Base-by-base conservation (phyloP, 768 basidiomycete species). In the Mycena rebaudengoi region DNA sequence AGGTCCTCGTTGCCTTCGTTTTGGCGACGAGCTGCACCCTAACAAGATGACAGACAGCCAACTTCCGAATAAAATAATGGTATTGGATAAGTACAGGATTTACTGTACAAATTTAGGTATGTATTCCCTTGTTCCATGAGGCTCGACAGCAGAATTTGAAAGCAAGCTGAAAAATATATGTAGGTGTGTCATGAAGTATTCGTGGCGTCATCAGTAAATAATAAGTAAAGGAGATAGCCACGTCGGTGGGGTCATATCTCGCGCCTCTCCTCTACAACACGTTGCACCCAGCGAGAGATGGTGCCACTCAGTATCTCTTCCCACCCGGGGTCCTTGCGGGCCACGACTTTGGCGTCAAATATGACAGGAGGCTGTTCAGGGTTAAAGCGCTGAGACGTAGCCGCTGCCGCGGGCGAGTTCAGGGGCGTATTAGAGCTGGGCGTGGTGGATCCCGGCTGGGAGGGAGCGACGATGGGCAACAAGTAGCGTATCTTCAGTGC, bases 401-500 rank as follows among this genome's bases (percentile, higher is more conserved):
- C 77, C 13, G 80, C 16, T 23, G 59, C 20, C n/a, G 65, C 52
- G 28, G 73, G 75, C 5, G 76, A 78, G 33, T 68, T 67, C 37
- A 76, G 46, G 2, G 76, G 71, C 10, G 78, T 78, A 14, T 64
- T 68, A 1, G 70, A 64, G 25, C 32, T 66, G 20, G 49, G 29
- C 65, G 70, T 64, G 45, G 69, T 58, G 43, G 64, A 65, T 40
- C 44, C 66, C 13, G 76, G 71, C 30, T 80, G 75, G 5, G 82
- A 77, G 3, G 88, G 88, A 5, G 84, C 76, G 43, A 86, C 79
- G 32, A 96, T 83, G 5, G 91, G 89, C 18, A 96, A 80, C 61
- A 88, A 80, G 69, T 96, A 96, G 20, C 95, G 89, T 26, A 96
- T 78, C 70, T 92, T 95, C 64, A 96, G 79, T 0, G 95, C 94